Evolutionary conservation across 2,329 filamentous ascomycete genomes (phyloP).

Genomic region (Calonectria ilicicola): DNA sequence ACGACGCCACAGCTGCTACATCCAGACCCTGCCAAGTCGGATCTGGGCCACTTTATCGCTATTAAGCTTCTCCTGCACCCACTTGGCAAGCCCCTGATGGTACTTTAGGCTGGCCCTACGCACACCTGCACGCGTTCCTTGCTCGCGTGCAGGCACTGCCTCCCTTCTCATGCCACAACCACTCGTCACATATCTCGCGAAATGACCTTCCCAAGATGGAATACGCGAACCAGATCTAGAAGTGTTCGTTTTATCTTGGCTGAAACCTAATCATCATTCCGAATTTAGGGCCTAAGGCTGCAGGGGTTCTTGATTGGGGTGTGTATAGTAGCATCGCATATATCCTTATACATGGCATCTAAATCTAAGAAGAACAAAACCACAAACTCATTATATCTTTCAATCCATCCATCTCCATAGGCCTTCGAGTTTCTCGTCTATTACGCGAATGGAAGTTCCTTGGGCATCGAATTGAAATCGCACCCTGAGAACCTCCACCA

Average conservation of each 20-base stretch:
- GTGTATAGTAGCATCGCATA: neutral
- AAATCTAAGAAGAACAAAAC: too few species aligned
- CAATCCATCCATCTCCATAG: too few species aligned
- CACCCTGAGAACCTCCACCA: constrained; percentile 52
- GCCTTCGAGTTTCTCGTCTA: neutral
- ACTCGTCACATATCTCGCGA: neutral
- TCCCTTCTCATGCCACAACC: neutral
- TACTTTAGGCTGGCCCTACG: neutral
- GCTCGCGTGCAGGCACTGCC: constrained; percentile 16
- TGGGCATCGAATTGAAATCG: constrained; percentile 43
- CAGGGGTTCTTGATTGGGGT: neutral
- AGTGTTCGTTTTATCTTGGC: neutral
- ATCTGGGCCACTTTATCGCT: constrained; percentile 37
- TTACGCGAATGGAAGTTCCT: constrained; percentile 51
- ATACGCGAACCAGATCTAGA: neutral
- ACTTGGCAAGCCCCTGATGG: constrained; percentile 19
- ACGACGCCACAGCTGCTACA: constrained; percentile 9
- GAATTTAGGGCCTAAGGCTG: neutral
- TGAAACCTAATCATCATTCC: neutral
- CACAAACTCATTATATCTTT: neutral
- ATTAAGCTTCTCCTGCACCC: constrained; percentile 44
- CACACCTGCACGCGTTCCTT: neutral
- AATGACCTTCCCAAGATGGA: neutral
- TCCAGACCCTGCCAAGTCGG: constrained; percentile 37
- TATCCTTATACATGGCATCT: neutral